These are phyloP conservation scores for Penicillium palitans DNA, from an alignment of 2,329 filamentous ascomycete species.

Conservation along the genomic window DNA sequence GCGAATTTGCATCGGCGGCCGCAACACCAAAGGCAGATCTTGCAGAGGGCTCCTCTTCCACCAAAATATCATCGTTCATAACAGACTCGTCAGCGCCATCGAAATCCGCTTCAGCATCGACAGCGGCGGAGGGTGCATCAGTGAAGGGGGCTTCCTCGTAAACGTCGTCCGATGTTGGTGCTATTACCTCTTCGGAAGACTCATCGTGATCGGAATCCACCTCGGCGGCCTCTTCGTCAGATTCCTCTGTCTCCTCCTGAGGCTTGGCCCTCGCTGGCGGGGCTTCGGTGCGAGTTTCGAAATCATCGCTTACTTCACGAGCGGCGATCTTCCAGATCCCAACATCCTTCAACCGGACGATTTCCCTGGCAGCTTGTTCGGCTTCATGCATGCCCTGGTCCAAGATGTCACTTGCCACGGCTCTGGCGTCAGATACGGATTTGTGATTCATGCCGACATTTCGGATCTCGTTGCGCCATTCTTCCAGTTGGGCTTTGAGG, in stretches of 20 bases:
- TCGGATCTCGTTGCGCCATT: slow-evolving; percentile 82
- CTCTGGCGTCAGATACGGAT: slow-evolving; percentile 66
- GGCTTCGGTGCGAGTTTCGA: slow-evolving; percentile 61
- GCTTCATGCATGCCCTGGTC: slow-evolving; percentile 78
- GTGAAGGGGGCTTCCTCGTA: neutral
- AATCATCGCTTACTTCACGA: slow-evolving; percentile 73
- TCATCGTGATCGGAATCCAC: slow-evolving; percentile 13
- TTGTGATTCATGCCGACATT: slow-evolving; percentile 72
- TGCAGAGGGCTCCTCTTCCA: slow-evolving; percentile 48
- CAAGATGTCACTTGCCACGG: slow-evolving; percentile 68
- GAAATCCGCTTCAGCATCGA: neutral
- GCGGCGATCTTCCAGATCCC: slow-evolving; percentile 80
- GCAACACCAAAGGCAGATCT: slow-evolving; percentile 22
- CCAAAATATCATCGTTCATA: slow-evolving; percentile 41
- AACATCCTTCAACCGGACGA: slow-evolving; percentile 78
- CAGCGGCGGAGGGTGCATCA: neutral
- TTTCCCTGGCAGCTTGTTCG: slow-evolving; percentile 74
- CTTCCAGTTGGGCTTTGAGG: slow-evolving; percentile 75
- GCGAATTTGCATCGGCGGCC: slow-evolving; percentile 20
- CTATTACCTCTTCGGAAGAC: neutral
- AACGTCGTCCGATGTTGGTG: slow-evolving; percentile 2
- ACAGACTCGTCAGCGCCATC: slow-evolving; percentile 8
- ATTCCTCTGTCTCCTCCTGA: slow-evolving; percentile 17
- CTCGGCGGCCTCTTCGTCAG: slow-evolving; percentile 7
- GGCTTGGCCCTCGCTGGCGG: slow-evolving; percentile 36